Evolutionary conservation across 2,329 filamentous ascomycete species (phyloP), one percentile per base, ranked within the genome.

Genomic region (Diplodia seriata): DNA sequence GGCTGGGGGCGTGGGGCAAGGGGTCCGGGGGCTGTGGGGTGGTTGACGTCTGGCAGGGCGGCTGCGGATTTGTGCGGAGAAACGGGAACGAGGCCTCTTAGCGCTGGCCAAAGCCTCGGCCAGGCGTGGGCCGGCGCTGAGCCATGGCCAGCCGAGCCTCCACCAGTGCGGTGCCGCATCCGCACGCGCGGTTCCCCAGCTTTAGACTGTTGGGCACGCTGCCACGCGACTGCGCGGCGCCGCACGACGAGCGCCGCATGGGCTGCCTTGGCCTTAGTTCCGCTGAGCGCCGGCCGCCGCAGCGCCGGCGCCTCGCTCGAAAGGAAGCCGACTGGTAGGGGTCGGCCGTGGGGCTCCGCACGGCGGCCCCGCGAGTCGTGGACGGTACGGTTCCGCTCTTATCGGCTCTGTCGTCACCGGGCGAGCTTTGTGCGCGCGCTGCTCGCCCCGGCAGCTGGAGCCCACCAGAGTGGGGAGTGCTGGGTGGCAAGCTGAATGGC

Each of bases 241-340:
- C 38, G 56, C 56, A 47, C 23, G 38, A 43, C 8, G 56, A 9
- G 20, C 4, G 36, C 15, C 23, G 47, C 47, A 47, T 31, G 43
- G n/a, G 43, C 3, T 8, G 14, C 26, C 40, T 18, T 9, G 36
- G 20, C 57, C 20, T n/a, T 9, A 38, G 47, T 23, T 18, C 14
- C 26, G 56, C 38, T 31, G 33, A 23, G 12, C 38, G 47, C 50
- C 53, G 51, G 26, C 51, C 38, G 33, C 51, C 43, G 38, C 68
- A 23, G 38, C 36, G 8, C 71, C 65, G 69, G 68, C 68, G 68
- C 70, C 43, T 79, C 77, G 77, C 76, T 77, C 74, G 70, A 78
- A 77, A 70, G 76, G 76, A 76, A 75, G 72, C 75, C 76, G 76
- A 77, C 53, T 23, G 47, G 18, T 7, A 14, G 36, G 1, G 43